Evolutionary conservation across 257 asterid genomes (phyloP).

Genomic region (Nicotiana benthamiana): DNA sequence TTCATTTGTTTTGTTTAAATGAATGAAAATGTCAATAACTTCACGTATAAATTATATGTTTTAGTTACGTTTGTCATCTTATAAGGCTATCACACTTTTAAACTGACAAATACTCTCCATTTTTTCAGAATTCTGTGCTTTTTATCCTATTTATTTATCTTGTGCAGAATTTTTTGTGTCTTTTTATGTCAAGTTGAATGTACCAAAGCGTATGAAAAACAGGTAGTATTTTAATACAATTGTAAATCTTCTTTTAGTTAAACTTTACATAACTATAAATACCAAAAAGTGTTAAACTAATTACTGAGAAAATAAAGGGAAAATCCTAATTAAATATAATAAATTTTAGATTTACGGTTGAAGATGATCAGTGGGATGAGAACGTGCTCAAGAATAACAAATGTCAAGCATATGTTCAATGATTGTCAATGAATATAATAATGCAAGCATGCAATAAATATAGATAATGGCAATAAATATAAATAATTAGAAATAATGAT

Average conservation of each 20-base stretch:
- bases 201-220: neutral
- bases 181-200: neutral
- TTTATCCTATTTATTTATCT: neutral
- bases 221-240: neutral
- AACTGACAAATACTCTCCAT: neutral
- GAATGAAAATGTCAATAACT: neutral
- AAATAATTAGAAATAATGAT: too few species aligned
- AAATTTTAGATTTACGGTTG: too few species aligned
- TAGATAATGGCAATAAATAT: too few species aligned
- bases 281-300: too few species aligned
- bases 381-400: too few species aligned
- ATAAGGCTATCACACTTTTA: neutral
- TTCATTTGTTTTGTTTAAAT: constrained; percentile 1
- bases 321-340: too few species aligned
- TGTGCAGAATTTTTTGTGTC: neutral
- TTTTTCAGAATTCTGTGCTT: neutral
- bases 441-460: too few species aligned
- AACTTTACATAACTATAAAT: neutral
- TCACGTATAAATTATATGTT: neutral
- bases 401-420: too few species aligned
- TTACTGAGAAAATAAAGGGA: too few species aligned
- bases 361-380: too few species aligned
- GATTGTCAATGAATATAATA: too few species aligned
- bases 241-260: neutral
- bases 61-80: neutral